Evolutionary conservation across 2,329 filamentous ascomycete species (phyloP).

Genomic region (Ascochyta rabiei): DNA sequence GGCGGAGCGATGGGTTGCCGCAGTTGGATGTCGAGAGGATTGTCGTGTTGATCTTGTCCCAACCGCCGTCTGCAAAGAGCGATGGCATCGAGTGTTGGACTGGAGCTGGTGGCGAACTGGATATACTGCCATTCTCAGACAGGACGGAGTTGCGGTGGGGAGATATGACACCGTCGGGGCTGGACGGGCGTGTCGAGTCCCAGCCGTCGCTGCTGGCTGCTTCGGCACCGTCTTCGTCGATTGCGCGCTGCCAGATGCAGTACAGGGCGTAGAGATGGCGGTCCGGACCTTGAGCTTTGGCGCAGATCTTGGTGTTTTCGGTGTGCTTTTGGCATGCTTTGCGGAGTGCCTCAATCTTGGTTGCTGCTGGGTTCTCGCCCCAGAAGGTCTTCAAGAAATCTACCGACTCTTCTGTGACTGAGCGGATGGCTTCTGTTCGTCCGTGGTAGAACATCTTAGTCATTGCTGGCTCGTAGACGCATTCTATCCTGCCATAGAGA

Average conservation of each 20-base stretch:
- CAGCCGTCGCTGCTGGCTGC: slow-evolving; percentile 62
- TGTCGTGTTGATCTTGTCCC: slow-evolving; percentile 94
- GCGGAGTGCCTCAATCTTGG: slow-evolving; percentile 85
- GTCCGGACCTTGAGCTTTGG: slow-evolving; percentile 89
- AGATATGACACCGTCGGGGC: slow-evolving; percentile 62
- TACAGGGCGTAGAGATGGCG: slow-evolving; percentile 92
- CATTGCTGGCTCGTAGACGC: slow-evolving; percentile 98
- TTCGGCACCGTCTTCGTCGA: slow-evolving; percentile 72
- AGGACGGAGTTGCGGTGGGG: slow-evolving; percentile 60
- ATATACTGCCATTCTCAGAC: slow-evolving; percentile 56
- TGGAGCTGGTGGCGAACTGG: slow-evolving; percentile 59
- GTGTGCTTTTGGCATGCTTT: slow-evolving; percentile 85
- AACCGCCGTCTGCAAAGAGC: slow-evolving; percentile 86
- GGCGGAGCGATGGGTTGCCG: slow-evolving; percentile 90
- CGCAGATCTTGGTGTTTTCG: slow-evolving; percentile 78
- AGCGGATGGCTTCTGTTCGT: slow-evolving; percentile 89
- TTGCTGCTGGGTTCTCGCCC: slow-evolving; percentile 81
- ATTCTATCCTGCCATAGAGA: slow-evolving; percentile 90
- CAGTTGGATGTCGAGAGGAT: slow-evolving; percentile 98
- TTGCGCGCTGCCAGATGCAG: slow-evolving; percentile 88
- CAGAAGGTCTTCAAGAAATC: slow-evolving; percentile 93
- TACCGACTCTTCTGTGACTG: slow-evolving; percentile 82
- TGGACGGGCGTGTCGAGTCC: slow-evolving; percentile 51
- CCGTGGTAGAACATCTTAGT: slow-evolving; percentile 94
- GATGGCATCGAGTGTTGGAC: slow-evolving; percentile 66